Conservation (phyloP, 768 basidiomycete genomes). For the Ramaria sp. region DNA sequence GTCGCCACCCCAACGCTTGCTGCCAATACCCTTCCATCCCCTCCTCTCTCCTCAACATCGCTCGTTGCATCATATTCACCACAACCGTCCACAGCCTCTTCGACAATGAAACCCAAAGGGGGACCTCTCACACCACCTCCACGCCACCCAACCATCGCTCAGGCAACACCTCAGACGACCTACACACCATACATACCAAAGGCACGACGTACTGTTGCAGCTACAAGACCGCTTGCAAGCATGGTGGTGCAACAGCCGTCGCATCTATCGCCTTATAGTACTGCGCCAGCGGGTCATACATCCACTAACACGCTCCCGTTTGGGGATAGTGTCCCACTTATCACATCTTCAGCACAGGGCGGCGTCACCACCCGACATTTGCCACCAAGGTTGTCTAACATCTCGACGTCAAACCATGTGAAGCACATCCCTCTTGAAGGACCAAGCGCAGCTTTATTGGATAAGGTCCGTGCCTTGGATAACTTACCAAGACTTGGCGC, state of each 20-base stretch:
- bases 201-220: slow-evolving; percentile 33
- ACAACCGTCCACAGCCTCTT: slow-evolving; percentile 13
- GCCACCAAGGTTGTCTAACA: not conserved
- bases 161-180: slow-evolving; percentile 46
- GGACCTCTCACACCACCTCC: slow-evolving; percentile 37
- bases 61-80: slow-evolving; percentile 19
- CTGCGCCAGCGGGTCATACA: not conserved
- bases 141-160: slow-evolving; percentile 31
- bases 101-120: slow-evolving; percentile 17
- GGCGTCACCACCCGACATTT: slow-evolving; percentile 39
- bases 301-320: slow-evolving; percentile 1
- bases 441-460: slow-evolving; percentile 69
- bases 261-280: not conserved
- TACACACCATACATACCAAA: slow-evolving; percentile 80
- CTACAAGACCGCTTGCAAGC: slow-evolving; percentile 10
- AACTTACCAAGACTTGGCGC: slow-evolving; percentile 76
- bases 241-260: not conserved
- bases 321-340: slow-evolving; percentile 40
- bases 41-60: slow-evolving; percentile 20
- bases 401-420: not conserved
- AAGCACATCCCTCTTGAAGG: slow-evolving; percentile 22
- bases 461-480: slow-evolving; percentile 86
- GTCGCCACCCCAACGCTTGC: slow-evolving; percentile 20
- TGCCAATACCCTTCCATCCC: slow-evolving; percentile 14
- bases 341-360: slow-evolving; percentile 44